Evolutionary conservation across 1,284 basidiomycete genomes (phyloP), one percentile per base, ranked within the genome.

Genomic region (Papiliotrema fonsecae): DNA sequence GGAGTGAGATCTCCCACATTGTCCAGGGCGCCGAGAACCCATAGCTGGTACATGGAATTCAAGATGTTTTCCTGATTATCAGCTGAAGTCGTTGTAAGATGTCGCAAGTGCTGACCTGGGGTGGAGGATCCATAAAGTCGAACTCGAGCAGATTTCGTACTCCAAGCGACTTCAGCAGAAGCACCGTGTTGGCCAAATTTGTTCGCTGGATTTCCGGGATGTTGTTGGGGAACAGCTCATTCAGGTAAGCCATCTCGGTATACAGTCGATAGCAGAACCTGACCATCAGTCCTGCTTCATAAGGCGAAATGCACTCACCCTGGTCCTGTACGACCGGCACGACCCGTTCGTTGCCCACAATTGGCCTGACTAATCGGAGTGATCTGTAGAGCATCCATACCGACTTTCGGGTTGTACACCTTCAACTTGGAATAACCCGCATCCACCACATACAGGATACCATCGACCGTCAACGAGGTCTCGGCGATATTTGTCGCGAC

Each of bases 401-500:
- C 96, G 54, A 98, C 91, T 71, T 93, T 91, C 7, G 96, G 93
- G 65, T 98, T 98, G 78, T 98, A 98, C 31, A 98, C 93, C 73
- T 98, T 98, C 55, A 97, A 79, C 75, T 98, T 98, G 41, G 88
- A 96, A 74, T 91, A 98, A 0, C 96, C 96, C 0, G 88, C 83
- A 67, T 98, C 96, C 4, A 98, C 88, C 30, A 98, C 96, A 62
- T 87, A 98, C 45, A 97, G 79, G 64, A 99, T 98, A 64, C 96
- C 96, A 64, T 98, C 96, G 52, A 98, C 93, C 7, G 92, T 97
- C 53, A 98, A 75, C 2, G 94, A 98, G 0, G 96, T 99, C 74
- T 99, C 96, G 3, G 96, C 96, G 55, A 98, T 98, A 73, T 99
- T 99, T 6, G 96, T 99, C 0, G 96, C 94, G 0, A 98, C 92